Base-by-base conservation (phyloP, 192 early-diverging fungal species). In the Phlyctochytrium arcticum region DNA sequence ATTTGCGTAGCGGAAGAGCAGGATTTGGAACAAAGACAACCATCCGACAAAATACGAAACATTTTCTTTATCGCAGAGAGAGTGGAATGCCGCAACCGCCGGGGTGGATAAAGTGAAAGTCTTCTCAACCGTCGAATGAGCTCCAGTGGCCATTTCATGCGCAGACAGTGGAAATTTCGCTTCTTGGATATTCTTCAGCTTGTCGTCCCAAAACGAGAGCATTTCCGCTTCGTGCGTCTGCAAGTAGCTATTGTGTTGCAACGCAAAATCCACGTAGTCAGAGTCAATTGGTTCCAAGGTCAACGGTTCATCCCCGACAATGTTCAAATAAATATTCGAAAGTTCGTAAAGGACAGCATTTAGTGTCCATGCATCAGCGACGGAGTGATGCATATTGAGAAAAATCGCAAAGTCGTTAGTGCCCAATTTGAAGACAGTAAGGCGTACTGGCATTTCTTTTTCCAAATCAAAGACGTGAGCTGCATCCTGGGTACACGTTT, bases 251-350 rank as follows among this genome's bases (percentile, higher is more conserved):
- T 10, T 6, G 5, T 62, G 60, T 47, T 47, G 32, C 10, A 26
- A 6, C 48, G 47, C 30, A 42, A 62, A 62, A 31, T 62, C 60
- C 6, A 32, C 12, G 60, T 62, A 62, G n/a, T n/a, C n/a, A n/a
- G n/a, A n/a, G n/a, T n/a, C n/a, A n/a, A n/a, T n/a, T n/a, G n/a
- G n/a, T 31, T 62, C 36, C 6, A 50, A 7, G 4, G 60, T 6
- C 5, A 31, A 6, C 12, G 17, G 54, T 6, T 15, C 27, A 31
- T 31, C 10, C 17, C 54, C 17, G n/a, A 50, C 47, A 29, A 62
- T 12, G 8, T 4, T 33, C 7, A 6, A 6, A 47, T 62, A 62
- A 19, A 30, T 50, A 6, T 50, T 6, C 17, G 23, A 30, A 5
- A 62, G 48, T 26, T 62, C 60, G 60, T 26, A n/a, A n/a, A 62